Evolutionary conservation across 805 yeast genomes (phyloP), one percentile per base, ranked within the genome.

Genomic region (Metschnikowia amazonensis): DNA sequence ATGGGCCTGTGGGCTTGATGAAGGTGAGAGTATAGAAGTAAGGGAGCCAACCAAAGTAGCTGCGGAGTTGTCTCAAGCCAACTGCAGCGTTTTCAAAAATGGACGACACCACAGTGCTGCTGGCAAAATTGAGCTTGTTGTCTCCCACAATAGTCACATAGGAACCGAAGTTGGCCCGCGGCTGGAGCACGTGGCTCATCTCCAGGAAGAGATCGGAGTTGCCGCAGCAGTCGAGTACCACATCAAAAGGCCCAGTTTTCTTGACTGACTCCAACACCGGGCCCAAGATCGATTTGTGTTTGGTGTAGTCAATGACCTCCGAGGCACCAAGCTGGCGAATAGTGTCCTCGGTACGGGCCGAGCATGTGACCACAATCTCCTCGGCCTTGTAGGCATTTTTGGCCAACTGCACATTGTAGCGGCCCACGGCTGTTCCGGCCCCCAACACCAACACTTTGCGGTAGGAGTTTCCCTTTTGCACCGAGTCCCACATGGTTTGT

Each of bases 361-460:
- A 80, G 57, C 83, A 77, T 2, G 81, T 72, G 21, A 78, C 81
- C 4, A 78, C 82, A 18, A 87, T 76, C 10, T 72, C 72, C 21
- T 65, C 64, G 7, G 80, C 78, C 2, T 70, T 63, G 36, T 55
- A 51, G 4, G 46, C 43, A 32, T 72, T 60, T 60, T 77, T 82
- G 8, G 83, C 79, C 33, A 85, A 60, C 60, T 82, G 86, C 29
- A 79, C 66, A 3, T 75, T 69, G 48, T 69, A 72, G 24, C 72
- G 59, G 18, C 90, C 89, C 13, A 84, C 89, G 11, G 82, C 65
- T 1, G 95, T 81, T 7, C 86, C 82, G 21, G 85, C 92, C 31
- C 96, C 96, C 38, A 85, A 66, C 17, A 87, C 73, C 39, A 86
- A 68, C 3, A 84, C 77, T 47, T 72, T 75, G 4, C 79, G 67